Base-by-base conservation (phyloP, 1,284 basidiomycete genomes). In the Chalciporus piperatoides region DNA sequence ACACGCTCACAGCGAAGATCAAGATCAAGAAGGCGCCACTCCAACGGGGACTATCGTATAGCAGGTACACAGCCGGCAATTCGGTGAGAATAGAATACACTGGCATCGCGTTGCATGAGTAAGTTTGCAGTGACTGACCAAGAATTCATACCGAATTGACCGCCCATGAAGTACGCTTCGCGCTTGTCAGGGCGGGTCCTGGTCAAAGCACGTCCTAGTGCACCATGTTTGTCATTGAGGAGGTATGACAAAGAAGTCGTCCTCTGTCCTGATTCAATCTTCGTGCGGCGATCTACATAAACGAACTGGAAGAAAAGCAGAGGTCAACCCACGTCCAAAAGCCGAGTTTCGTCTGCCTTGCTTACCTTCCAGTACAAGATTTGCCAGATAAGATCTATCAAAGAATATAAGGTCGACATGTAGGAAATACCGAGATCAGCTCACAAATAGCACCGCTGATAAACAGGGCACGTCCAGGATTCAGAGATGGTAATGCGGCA, bases 21-120 rank as follows among this genome's bases (percentile, higher is more conserved):
- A 80, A 56, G 36, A 92, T 72, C 19, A 97, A 71, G 71, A 92
- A 95, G 2, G 79, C 67, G 12, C 80, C 82, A 54, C 88, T 91
- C 76, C 86, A 90, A 41, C 75, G 73, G 1, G 84, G 67, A 60
- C 81, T 90, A 60, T 88, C 80, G 58, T 92, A 93, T 24, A 96
- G 74, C 42, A 95, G 53, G 59, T 87, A 86, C 2, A 92, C 80
- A 2, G 92, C 86, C 0, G 94, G 94, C 4, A 95, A 68, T 68
- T 92, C 92, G 14, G 92, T 95, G 38, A 95, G 68, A 44, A 96
- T 72, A 19, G 86, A 82, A 64, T 97, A 97, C 15, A 85, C 92
- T 90, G 51, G 38, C 44, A 32, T 33, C 24, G 25, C 30, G 12
- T 46, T 37, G 21, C 15, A 38, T 54, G 14, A 11, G 6, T 27